Evolutionary conservation across 1,139 yeast genomes (phyloP).

Genomic region (Spathaspora sp.): DNA sequence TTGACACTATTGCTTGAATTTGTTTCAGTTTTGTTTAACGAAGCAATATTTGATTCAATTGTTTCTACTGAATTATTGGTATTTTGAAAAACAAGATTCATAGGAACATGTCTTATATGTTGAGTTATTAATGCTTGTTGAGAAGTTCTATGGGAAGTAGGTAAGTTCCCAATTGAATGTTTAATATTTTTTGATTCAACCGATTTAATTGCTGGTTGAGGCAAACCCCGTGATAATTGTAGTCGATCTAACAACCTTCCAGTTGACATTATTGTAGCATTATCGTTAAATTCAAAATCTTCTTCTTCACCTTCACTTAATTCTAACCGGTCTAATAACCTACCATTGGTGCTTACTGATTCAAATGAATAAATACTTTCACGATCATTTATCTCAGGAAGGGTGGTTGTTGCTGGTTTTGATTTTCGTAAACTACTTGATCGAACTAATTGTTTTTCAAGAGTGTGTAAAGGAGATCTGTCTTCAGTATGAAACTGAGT

Average conservation of each 20-base stretch:
- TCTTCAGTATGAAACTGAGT: background rate
- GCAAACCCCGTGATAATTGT: conserved; percentile 16
- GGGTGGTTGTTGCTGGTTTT: background rate
- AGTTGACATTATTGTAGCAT: conserved; percentile 25
- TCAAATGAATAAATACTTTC: conserved; percentile 41
- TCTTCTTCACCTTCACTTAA: conserved; percentile 24
- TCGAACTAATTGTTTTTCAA: conserved; percentile 5
- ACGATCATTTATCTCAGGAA: conserved; percentile 7
- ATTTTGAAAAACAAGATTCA: conserved; percentile 24
- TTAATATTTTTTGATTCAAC: background rate
- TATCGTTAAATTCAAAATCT: conserved; percentile 13
- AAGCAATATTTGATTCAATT: conserved; percentile 27
- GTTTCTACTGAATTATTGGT: conserved; percentile 30
- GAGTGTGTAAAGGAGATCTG: conserved; percentile 5
- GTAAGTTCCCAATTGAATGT: background rate
- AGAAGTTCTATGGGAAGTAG: background rate
- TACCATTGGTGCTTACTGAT: conserved; percentile 44
- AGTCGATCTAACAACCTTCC: conserved; percentile 31
- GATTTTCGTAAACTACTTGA: conserved; percentile 1
- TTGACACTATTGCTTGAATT: background rate
- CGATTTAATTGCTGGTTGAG: background rate
- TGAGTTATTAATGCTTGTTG: conserved; percentile 3
- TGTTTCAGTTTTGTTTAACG: conserved; percentile 8
- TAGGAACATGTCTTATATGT: conserved; percentile 25
- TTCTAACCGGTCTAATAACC: conserved; percentile 42